These are phyloP conservation scores for Penicillium coprophilum DNA, from an alignment of 495 filamentous ascomycete species.

Conservation along the genomic window DNA sequence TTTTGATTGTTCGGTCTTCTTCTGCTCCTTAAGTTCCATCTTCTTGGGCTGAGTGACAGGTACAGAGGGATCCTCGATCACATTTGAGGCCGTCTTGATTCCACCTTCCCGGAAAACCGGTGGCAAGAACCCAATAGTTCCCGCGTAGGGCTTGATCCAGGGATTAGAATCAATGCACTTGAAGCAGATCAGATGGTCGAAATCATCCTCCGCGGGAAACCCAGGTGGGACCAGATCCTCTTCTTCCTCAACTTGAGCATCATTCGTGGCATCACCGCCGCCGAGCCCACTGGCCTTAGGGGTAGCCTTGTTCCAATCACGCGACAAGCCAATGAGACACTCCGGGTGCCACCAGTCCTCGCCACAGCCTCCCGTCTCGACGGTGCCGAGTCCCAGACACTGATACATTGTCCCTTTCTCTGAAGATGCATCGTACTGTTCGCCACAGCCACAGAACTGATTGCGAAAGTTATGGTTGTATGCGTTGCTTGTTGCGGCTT, in stretches of 20 bases:
- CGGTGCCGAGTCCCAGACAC: constrained; percentile 81
- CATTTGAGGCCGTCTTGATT: constrained; percentile 14
- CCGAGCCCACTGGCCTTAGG: constrained; percentile 44
- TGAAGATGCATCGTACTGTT: constrained; percentile 78
- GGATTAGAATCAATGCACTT: constrained; percentile 86
- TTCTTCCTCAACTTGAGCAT: constrained; percentile 43
- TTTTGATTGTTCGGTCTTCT: constrained; percentile 40
- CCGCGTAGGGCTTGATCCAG: constrained; percentile 93
- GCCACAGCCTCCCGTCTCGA: constrained; percentile 82
- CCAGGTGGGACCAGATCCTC: constrained; percentile 69
- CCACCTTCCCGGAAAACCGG: constrained; percentile 55
- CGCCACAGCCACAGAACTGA: constrained; percentile 84
- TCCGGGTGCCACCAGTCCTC: constrained; percentile 99
- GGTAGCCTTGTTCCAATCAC: constrained; percentile 46
- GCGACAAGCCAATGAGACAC: constrained; percentile 78
- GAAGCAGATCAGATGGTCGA: constrained; percentile 88
- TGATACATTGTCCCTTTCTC: constrained; percentile 99
- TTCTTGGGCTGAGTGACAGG: constrained; percentile 10
- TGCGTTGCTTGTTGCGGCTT: constrained; percentile 68
- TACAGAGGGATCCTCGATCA: background rate
- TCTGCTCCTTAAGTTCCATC: constrained; percentile 14
- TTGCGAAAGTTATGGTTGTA: constrained; percentile 97
- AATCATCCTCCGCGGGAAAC: constrained; percentile 85
- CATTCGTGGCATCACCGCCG: constrained; percentile 35
- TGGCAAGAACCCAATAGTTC: constrained; percentile 74